Evolutionary conservation across 1,284 basidiomycete genomes (phyloP).

Genomic region (Xerocomus amazonicus): DNA sequence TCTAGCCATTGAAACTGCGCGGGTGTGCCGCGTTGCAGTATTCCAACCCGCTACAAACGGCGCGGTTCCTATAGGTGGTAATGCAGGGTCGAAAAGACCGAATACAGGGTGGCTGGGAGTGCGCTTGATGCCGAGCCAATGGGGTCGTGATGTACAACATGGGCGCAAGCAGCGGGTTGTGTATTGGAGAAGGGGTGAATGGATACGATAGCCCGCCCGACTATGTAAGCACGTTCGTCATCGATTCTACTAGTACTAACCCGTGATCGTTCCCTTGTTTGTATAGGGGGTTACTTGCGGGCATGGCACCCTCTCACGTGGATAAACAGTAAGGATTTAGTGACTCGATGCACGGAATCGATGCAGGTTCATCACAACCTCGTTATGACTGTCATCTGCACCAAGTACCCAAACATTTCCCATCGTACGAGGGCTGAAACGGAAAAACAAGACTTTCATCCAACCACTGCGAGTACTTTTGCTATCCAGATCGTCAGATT

Average conservation of each 20-base stretch:
- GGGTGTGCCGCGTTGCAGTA: conserved; percentile 5
- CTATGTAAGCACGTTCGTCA: conserved; percentile 5
- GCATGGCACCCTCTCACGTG: too few species aligned
- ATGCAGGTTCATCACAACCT: too few species aligned
- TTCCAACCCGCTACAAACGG: conserved; percentile 11
- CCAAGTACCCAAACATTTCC: too few species aligned
- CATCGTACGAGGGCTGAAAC: too few species aligned
- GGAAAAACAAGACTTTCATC: too few species aligned
- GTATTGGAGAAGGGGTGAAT: background rate
- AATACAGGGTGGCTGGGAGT: background rate
- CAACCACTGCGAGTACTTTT: too few species aligned
- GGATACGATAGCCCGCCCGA: conserved; percentile 11
- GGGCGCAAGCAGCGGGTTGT: background rate
- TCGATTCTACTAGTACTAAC: too few species aligned
- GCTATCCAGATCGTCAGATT: too few species aligned
- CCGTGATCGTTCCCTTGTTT: conserved; percentile 8
- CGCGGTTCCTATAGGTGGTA: conserved; percentile 11
- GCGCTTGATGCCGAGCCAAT: background rate
- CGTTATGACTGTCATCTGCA: too few species aligned
- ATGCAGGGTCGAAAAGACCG: conserved; percentile 1
- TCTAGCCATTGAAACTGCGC: conserved; percentile 25
- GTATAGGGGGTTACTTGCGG: conserved; percentile 9
- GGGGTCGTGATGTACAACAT: conserved; percentile 1
- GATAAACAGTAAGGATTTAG: too few species aligned
- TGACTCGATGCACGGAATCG: too few species aligned